Evolutionary conservation across 257 asterid genomes (phyloP).

Genomic region (Cordia subcordata): DNA sequence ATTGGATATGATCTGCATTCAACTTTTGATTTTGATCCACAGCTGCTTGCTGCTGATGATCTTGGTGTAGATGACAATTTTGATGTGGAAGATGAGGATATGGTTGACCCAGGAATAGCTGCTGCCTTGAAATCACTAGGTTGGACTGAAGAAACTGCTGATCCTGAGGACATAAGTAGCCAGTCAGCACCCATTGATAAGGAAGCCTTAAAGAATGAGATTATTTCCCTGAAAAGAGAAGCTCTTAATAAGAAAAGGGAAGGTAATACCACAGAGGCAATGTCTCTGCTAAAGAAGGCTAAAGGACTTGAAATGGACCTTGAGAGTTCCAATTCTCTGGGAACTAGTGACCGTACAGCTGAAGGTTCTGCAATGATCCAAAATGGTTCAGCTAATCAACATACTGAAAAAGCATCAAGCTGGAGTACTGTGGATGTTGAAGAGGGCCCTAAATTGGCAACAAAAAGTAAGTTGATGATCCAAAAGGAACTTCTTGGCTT

Average conservation of each 20-base stretch:
- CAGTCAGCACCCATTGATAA: constrained; percentile 21
- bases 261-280: constrained; percentile 67
- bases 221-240: constrained; percentile 64
- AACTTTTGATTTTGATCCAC: constrained; percentile 44
- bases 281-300: constrained; percentile 63
- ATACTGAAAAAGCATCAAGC: constrained; percentile 18
- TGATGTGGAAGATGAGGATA: constrained; percentile 68
- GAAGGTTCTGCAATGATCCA: constrained; percentile 13
- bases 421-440: constrained; percentile 15
- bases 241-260: constrained; percentile 66
- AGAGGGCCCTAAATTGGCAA: constrained; percentile 23
- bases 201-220: constrained; percentile 41
- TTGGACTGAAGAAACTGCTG: constrained; percentile 60
- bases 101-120: constrained; percentile 88
- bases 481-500: constrained; percentile 83
- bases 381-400: constrained; percentile 18
- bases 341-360: constrained; percentile 3
- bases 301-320: constrained; percentile 60
- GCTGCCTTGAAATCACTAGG: constrained; percentile 79
- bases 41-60: constrained; percentile 47
- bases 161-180: constrained; percentile 27
- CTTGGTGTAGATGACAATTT: constrained; percentile 49
- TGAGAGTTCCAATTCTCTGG: constrained; percentile 30
- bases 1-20: constrained; percentile 26
- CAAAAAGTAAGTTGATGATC: constrained; percentile 64